Base-by-base conservation (phyloP, 306 rosid species). In the Gillenia trifoliata region DNA sequence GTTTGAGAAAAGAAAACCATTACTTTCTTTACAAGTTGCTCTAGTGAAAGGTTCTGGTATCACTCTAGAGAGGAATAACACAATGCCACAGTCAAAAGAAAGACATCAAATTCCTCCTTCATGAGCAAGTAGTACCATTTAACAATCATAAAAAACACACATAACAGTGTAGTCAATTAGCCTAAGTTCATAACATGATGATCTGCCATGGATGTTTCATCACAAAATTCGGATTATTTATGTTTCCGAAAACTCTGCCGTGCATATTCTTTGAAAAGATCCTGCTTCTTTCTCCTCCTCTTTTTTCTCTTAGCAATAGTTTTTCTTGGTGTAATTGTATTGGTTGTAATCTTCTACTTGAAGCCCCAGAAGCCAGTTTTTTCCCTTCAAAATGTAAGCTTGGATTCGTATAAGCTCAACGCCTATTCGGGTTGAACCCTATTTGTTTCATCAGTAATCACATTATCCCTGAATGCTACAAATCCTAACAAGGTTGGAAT, bases 401-500 rank as follows among this genome's bases (percentile, higher is more conserved):
- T 85, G 40, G 83, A 79, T 45, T 74, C 66, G 36, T 79, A 79
- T 70, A 16, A 74, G 62, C 74, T 71, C 8, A 66, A 85, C 6
- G 68, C 77, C 61, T 34, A 70, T 73, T 77, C 78, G 23, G 68
- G 29, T 23, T 59, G 75, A 41, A 55, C 77, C 34, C 69, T 82
- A 8, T 71, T 74, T 52, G 70, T 85, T 65, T 87, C 91, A 34
- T 82, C 86, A 15, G 85, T 84, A 25, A 41, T 82, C 43, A 79
- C 85, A 11, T 34, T 87, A 70, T 72, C 80, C 72, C 74, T 84
- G 19, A 82, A 80, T 61, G 82, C 88, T 55, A 49, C 71, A 59
- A 83, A 83, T 45, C 85, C 79, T 71, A 87, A 82, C 77, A 80
- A 80, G 79, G 36, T 87, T 65, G 91, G 85, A 56, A 62, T 84